Evolutionary conservation across 176 grass and related monocot species (phyloP), one percentile per base, ranked within the genome.

Genomic region (Puccinellia tenuiflora): DNA sequence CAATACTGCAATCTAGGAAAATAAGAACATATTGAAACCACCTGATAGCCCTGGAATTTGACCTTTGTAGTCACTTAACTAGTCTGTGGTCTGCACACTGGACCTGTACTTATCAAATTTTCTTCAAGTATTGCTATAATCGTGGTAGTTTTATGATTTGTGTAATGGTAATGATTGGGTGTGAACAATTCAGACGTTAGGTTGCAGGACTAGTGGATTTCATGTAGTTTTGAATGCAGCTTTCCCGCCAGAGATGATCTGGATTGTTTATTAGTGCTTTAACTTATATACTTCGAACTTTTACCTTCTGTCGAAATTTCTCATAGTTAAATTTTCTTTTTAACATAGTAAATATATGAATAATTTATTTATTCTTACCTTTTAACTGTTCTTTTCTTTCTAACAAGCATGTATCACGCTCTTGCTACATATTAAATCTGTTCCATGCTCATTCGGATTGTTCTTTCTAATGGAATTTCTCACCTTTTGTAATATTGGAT

Each of bases 91-190:
- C 68, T 73, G 53, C 53, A 53, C 55, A 60, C 38, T 78, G 29
- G 71, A 72, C 30, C n/a, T 64, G 16, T 29, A 52, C 33, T 51
- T 9, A 68, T 18, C 25, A 14, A 68, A 72, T 51, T 86, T 73
- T 85, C 53, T 47, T 81, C 33, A 86, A 75, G 45, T 69, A 75
- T 80, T 52, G 33, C 31, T 86, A 20, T 5, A 66, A 64, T 78
- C 73, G 28, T 64, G 16, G 31, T 38, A 52, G 56, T 39, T 84
- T 7, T 48, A 22, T 48, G 73, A 33, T 55, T 68, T 24, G 6
- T 35, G 31, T 83, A 61, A 20, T 15, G 28, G 31, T 83, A 61
- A 20, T 15, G 28, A 83, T 14, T 7, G 8, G 53, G 39, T 83
- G 39, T 48, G 53, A 21, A 61, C 24, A 31, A 1, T 70, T 9